These are phyloP conservation scores for Pleurotus tuber-regium DNA, from an alignment of 768 basidiomycete species.

Conservation along the genomic window DNA sequence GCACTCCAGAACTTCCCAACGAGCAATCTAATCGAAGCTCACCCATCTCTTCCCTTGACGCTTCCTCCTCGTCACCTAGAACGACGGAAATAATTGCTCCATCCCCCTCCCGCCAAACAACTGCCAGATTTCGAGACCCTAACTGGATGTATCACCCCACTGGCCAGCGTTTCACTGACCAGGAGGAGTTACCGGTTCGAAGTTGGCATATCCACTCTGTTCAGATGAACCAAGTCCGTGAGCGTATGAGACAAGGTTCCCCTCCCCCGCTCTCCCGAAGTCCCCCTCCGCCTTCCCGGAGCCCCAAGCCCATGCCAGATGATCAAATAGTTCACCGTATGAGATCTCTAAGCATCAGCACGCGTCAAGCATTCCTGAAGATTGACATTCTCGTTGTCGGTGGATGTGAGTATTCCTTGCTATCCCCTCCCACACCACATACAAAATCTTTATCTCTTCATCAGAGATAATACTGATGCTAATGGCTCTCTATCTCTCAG, in stretches of 20 bases:
- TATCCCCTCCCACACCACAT: too few relatives aligned
- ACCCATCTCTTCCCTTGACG: neutral
- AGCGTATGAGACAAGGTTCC: neutral
- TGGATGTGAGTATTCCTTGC: constrained; percentile 31
- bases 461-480: too few relatives aligned
- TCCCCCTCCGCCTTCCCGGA: neutral
- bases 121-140: constrained; percentile 9
- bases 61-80: constrained; percentile 1
- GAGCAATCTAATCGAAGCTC: constrained; percentile 4
- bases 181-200: constrained; percentile 1
- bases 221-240: constrained; percentile 6
- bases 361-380: constrained; percentile 23
- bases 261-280: constrained; percentile 4
- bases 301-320: neutral
- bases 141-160: constrained; percentile 10
- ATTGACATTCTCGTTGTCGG: constrained; percentile 48
- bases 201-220: constrained; percentile 9
- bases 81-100: neutral
- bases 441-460: too few relatives aligned
- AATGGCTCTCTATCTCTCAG: constrained; percentile 21
- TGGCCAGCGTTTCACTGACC: constrained; percentile 8
- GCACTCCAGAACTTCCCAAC: constrained; percentile 1
- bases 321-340: constrained; percentile 3
- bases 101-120: constrained; percentile 1
- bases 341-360: constrained; percentile 13